Percentiles rank a stretch among this genome's conserved stretches.
These are phyloP conservation scores for Xylariaceae sp. DNA, from an alignment of 2,329 filamentous ascomycete genomes.

Conservation along the genomic window DNA sequence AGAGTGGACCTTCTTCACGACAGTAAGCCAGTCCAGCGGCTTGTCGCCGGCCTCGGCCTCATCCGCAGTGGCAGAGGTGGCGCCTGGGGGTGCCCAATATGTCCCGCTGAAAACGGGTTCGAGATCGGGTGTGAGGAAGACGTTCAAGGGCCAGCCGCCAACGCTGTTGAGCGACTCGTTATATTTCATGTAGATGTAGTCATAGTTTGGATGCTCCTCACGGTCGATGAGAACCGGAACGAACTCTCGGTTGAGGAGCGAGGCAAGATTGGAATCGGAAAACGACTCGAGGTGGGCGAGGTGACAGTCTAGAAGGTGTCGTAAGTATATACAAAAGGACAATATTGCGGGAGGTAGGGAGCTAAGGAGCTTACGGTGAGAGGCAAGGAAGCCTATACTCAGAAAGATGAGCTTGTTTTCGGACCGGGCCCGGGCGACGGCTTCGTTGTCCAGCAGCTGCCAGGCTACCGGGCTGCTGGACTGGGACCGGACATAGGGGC, in stretches of 20 bases:
- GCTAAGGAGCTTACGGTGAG: conserved; percentile 89
- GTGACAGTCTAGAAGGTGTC: conserved; percentile 58
- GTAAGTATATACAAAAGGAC: no score
- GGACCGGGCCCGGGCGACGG: conserved; percentile 68
- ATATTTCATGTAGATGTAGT: conserved; percentile 98
- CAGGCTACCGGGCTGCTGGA: conserved; percentile 80
- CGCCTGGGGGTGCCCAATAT: conserved; percentile 83
- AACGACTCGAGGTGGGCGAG: conserved; percentile 94
- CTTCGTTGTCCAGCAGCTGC: conserved; percentile 80
- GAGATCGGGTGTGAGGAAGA: conserved; percentile 91
- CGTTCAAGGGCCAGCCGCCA: conserved; percentile 91
- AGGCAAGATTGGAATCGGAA: conserved; percentile 72
- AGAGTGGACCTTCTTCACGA: conserved; percentile 69
- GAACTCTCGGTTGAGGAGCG: conserved; percentile 78
- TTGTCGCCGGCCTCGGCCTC: conserved; percentile 45
- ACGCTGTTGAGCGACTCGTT: conserved; percentile 86
- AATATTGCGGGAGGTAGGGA: no score
- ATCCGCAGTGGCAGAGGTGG: conserved; percentile 38
- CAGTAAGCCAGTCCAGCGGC: conserved; percentile 73
- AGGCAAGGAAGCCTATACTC: conserved; percentile 91
- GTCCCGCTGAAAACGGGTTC: conserved; percentile 94
- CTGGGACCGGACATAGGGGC: conserved; percentile 63
- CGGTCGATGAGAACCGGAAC: conserved; percentile 90
- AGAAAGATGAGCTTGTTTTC: conserved; percentile 88
- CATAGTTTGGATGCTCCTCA: conserved; percentile 89